phyloP scores from a whole-genome alignment of 441 rosid species.

The Pelargonium fulgidum region DNA sequence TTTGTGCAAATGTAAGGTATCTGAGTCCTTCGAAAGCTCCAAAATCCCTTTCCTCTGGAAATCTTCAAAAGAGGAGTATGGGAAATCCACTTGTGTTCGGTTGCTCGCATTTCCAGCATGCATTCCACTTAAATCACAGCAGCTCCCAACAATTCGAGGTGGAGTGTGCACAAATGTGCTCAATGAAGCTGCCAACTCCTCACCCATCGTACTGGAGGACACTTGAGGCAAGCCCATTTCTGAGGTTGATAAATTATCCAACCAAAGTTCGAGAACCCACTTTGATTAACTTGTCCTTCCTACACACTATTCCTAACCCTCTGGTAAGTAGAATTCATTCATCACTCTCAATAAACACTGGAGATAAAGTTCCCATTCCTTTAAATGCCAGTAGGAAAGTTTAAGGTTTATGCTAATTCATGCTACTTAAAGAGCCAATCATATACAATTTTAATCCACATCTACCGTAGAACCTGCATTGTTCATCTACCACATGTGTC shows the following conservation, averaged over 20 bases:
- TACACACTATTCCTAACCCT: constrained; percentile 9
- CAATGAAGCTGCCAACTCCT: constrained; percentile 37
- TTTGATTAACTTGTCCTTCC: constrained; percentile 6
- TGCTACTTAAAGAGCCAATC: constrained; percentile 1
- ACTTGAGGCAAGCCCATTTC: constrained; percentile 48
- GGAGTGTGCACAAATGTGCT: constrained; percentile 37
- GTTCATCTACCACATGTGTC: constrained; percentile 20
- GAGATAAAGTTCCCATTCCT: constrained; percentile 7
- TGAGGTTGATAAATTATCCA: not conserved
- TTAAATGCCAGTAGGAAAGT: not conserved
- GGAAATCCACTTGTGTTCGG: constrained; percentile 31
- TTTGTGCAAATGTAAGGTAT: constrained; percentile 21
- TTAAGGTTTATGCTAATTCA: not conserved
- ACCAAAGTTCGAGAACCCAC: constrained; percentile 1
- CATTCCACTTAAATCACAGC: constrained; percentile 32
- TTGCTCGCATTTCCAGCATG: constrained; percentile 31
- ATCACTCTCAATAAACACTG: constrained; percentile 6
- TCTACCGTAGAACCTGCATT: constrained; percentile 4
- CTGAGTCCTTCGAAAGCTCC: constrained; percentile 25
- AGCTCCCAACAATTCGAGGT: constrained; percentile 22
- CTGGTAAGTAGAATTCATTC: constrained; percentile 11
- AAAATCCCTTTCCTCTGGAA: constrained; percentile 24
- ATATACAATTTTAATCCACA: constrained; percentile 8
- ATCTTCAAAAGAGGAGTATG: constrained; percentile 38
- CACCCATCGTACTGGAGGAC: constrained; percentile 36